These are phyloP conservation scores for Claviceps pazoutovae DNA, from an alignment of 2,329 filamentous ascomycete species.

Conservation along the genomic window DNA sequence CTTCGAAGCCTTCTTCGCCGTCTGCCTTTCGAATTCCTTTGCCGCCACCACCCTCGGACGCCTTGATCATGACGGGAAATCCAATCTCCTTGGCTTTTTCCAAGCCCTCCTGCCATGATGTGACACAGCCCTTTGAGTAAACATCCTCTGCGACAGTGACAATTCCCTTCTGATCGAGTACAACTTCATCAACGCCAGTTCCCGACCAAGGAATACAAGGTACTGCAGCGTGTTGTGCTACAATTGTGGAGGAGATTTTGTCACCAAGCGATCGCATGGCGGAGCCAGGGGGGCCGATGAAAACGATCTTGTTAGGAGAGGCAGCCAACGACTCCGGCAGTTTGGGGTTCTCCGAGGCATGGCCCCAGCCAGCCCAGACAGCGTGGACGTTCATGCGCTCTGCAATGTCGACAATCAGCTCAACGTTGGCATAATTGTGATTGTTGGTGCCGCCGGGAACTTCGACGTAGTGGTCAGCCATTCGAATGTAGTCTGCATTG, in stretches of 20 bases:
- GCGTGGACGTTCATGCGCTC: slow-evolving; percentile 98
- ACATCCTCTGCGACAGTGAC: slow-evolving; percentile 80
- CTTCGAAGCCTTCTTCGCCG: slow-evolving; percentile 68
- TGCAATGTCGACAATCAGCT: slow-evolving; percentile 95
- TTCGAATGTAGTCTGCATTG: slow-evolving; percentile 98
- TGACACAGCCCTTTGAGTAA: slow-evolving; percentile 84
- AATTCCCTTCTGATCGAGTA: slow-evolving; percentile 67
- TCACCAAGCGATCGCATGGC: slow-evolving; percentile 98
- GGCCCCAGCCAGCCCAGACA: slow-evolving; percentile 98
- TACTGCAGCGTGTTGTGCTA: slow-evolving; percentile 90
- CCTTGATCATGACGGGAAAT: slow-evolving; percentile 99
- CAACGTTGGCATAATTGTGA: slow-evolving; percentile 99
- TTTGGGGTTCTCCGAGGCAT: slow-evolving; percentile 97
- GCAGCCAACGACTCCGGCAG: slow-evolving; percentile 90
- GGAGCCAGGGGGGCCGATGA: slow-evolving; percentile 94
- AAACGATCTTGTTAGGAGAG: slow-evolving; percentile 96
- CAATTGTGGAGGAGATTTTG: slow-evolving; percentile 99
- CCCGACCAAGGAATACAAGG: slow-evolving; percentile 99
- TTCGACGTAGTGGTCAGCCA: slow-evolving; percentile 99
- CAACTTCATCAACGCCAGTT: slow-evolving; percentile 72
- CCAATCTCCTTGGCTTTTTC: slow-evolving; percentile 78
- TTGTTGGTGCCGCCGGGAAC: slow-evolving; percentile 98
- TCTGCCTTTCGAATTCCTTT: slow-evolving; percentile 98
- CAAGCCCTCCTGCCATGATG: slow-evolving; percentile 80
- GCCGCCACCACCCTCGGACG: slow-evolving; percentile 96